These are phyloP conservation scores for Solanum hybrid DNA, from an alignment of 305 asterid genomes.

Conservation along the genomic window DNA sequence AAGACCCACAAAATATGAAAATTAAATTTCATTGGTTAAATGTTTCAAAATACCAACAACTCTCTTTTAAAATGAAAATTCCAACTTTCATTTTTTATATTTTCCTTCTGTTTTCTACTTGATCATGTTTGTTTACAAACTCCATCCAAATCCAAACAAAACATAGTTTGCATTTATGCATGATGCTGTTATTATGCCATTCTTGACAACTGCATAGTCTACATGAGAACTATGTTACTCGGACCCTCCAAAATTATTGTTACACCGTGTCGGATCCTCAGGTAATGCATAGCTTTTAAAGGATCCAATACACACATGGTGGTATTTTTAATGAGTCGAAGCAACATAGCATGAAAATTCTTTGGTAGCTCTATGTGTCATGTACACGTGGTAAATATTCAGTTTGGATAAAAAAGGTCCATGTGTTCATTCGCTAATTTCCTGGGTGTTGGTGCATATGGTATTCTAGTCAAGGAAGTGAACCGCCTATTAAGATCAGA, in stretches of 20 bases:
- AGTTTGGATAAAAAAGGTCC: neutral
- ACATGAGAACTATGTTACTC: neutral
- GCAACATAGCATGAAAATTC: neutral
- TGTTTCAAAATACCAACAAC: neutral
- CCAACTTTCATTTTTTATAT: neutral
- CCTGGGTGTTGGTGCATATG: conserved; percentile 29
- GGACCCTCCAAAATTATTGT: neutral
- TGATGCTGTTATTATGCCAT: neutral
- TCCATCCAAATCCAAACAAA: neutral
- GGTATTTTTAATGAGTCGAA: neutral
- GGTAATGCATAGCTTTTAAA: neutral
- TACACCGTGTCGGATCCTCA: neutral
- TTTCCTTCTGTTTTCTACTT: neutral
- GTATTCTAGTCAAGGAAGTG: conserved; percentile 73
- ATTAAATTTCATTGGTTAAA: neutral
- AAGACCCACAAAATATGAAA: neutral
- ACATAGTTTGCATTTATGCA: neutral
- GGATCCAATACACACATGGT: neutral
- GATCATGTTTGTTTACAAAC: neutral
- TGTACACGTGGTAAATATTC: neutral
- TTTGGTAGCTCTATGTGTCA: neutral
- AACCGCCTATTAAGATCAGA: conserved; percentile 62
- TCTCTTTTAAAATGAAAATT: neutral
- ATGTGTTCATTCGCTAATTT: neutral
- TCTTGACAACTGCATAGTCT: neutral